Conservation (phyloP, 305 asterid genomes). For the Fraxinus velutina region DNA sequence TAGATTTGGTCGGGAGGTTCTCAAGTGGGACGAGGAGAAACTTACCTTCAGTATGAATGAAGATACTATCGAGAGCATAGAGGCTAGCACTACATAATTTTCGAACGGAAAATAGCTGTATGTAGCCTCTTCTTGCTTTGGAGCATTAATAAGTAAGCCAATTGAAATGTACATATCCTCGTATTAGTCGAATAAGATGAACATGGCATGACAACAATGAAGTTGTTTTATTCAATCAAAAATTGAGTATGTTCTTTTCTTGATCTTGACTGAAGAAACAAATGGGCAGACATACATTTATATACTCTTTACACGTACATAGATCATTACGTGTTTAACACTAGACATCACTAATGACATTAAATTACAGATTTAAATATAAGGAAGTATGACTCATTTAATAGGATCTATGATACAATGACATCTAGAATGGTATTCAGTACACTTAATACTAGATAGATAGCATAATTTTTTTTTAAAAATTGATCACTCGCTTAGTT, state of each 20-base stretch:
- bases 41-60: conserved; percentile 33
- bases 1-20: conserved; percentile 52
- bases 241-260: not conserved
- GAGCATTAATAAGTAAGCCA: not conserved
- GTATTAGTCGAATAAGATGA: conserved; percentile 21
- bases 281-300: not conserved
- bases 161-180: conserved; percentile 20
- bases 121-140: not conserved
- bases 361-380: too few relatives aligned
- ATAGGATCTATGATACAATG: not conserved
- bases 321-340: too few relatives aligned
- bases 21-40: conserved; percentile 67
- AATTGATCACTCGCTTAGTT: not conserved
- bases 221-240: not conserved
- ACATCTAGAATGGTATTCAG: too few relatives aligned
- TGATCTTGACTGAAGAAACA: not conserved
- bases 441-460: not conserved
- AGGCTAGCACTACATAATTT: conserved; percentile 48
- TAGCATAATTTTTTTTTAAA: not conserved
- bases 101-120: not conserved
- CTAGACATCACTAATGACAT: too few relatives aligned
- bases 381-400: not conserved
- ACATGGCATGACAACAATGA: not conserved
- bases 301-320: not conserved
- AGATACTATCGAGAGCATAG: conserved; percentile 54